Conservation (phyloP, 345 rosid species). For the Citrus cavaleriei region DNA sequence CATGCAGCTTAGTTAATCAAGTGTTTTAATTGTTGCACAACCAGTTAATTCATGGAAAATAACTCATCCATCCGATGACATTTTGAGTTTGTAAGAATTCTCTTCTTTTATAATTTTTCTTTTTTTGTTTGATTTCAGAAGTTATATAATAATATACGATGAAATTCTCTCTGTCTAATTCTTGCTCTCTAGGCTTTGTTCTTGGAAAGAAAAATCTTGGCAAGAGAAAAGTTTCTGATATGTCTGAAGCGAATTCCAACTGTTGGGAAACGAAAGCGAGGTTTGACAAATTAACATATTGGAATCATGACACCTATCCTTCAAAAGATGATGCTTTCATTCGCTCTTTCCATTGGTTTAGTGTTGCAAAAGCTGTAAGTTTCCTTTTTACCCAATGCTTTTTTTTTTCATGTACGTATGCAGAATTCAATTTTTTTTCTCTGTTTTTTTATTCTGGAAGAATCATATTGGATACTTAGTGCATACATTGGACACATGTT, state of each 20-base stretch:
- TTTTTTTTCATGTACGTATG: neutral
- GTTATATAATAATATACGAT: neutral
- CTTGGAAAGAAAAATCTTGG: slow-evolving; percentile 55
- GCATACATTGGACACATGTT: neutral
- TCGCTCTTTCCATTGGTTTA: slow-evolving; percentile 73
- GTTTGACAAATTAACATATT: slow-evolving; percentile 68
- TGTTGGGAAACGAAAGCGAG: slow-evolving; percentile 75
- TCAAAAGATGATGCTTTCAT: slow-evolving; percentile 68
- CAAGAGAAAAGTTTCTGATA: slow-evolving; percentile 43
- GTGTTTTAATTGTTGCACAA: neutral
- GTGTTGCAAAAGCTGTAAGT: slow-evolving; percentile 75
- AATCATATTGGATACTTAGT: neutral
- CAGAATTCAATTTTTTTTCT: neutral
- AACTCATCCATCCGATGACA: neutral
- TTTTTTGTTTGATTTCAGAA: neutral
- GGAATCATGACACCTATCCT: slow-evolving; percentile 86
- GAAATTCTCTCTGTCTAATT: neutral
- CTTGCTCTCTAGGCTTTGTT: slow-evolving; percentile 57
- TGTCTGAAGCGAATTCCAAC: slow-evolving; percentile 29
- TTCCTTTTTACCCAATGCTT: neutral
- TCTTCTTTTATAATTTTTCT: neutral
- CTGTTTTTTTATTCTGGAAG: neutral
- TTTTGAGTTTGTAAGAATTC: neutral
- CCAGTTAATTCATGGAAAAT: neutral
- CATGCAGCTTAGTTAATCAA: too few relatives aligned